phyloP scores from a whole-genome alignment of 2,329 filamentous ascomycete genomes.

The Aspergillus pseudoglaucus region DNA sequence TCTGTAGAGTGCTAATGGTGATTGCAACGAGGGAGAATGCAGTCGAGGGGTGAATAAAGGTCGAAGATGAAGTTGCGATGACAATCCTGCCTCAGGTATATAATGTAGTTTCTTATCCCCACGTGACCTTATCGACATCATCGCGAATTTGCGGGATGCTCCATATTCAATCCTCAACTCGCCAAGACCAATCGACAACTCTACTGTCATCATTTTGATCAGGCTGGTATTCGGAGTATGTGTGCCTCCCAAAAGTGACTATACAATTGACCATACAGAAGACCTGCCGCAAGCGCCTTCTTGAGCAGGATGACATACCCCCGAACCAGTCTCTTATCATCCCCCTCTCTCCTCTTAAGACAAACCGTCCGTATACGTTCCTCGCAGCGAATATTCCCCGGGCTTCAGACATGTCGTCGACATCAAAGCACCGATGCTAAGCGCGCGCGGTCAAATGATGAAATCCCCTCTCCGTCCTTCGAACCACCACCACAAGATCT shows the following conservation, averaged over 20 bases:
- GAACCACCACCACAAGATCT: conserved; percentile 17
- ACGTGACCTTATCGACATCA: background rate
- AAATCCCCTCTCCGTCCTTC: conserved; percentile 4
- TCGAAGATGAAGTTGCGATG: background rate
- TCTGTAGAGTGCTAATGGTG: no score
- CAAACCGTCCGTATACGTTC: conserved; percentile 10
- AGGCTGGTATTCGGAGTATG: background rate
- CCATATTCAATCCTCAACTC: no score
- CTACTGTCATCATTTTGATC: background rate
- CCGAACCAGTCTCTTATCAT: conserved; percentile 14
- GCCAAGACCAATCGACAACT: background rate
- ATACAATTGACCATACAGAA: conserved; percentile 1
- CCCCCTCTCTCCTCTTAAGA: conserved; percentile 11
- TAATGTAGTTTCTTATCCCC: background rate
- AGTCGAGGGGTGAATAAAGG: no score
- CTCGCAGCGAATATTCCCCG: conserved; percentile 6
- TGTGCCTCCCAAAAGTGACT: conserved; percentile 2
- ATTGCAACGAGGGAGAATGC: no score
- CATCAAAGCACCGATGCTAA: conserved; percentile 18
- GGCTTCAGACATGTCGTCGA: conserved; percentile 8
- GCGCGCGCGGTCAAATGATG: conserved; percentile 4
- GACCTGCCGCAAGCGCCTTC: no score
- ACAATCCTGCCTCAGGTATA: background rate
- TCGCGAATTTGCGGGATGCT: background rate
- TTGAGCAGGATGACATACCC: conserved; percentile 13